These are phyloP conservation scores for Leishmania tarentolae DNA, from an alignment of 208 protist genomes.

Conservation along the genomic window DNA sequence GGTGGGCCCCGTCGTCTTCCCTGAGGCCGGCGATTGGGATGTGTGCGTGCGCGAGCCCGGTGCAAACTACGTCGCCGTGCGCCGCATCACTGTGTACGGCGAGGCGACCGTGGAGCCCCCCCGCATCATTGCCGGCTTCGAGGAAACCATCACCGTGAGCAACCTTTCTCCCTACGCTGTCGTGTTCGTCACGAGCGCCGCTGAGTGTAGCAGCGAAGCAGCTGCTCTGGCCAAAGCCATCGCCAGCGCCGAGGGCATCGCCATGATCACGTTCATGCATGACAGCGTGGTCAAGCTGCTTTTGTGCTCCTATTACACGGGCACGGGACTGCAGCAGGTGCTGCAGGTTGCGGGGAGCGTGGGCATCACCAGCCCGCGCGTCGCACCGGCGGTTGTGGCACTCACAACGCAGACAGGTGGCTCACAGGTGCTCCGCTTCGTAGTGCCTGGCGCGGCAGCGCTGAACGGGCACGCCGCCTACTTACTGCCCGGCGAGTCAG, in stretches of 20 bases:
- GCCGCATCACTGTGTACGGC: constrained; percentile 37
- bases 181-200: constrained; percentile 17
- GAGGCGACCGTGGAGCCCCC: constrained; percentile 20
- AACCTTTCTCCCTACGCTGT: constrained; percentile 30
- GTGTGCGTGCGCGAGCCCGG: constrained; percentile 37
- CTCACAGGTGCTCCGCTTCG: background rate
- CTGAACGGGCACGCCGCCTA: background rate
- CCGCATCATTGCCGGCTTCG: constrained; percentile 14
- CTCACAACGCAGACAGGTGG: constrained; percentile 13
- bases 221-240: constrained; percentile 1
- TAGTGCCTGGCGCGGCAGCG: background rate
- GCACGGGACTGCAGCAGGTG: background rate
- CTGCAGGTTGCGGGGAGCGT: constrained; percentile 34
- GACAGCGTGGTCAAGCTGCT: constrained; percentile 3
- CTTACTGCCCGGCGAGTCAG: background rate
- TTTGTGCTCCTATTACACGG: constrained; percentile 15
- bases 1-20: constrained; percentile 27
- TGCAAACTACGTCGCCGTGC: constrained; percentile 18
- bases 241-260: constrained; percentile 6
- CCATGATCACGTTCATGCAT: constrained; percentile 4
- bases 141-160: constrained; percentile 9
- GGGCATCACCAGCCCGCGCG: constrained; percentile 29
- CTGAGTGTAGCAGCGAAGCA: constrained; percentile 9
- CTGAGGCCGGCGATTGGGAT: constrained; percentile 28
- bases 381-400: constrained; percentile 8